phyloP scores from a whole-genome alignment of 1,284 basidiomycete genomes.

The Peniophora sp. region DNA sequence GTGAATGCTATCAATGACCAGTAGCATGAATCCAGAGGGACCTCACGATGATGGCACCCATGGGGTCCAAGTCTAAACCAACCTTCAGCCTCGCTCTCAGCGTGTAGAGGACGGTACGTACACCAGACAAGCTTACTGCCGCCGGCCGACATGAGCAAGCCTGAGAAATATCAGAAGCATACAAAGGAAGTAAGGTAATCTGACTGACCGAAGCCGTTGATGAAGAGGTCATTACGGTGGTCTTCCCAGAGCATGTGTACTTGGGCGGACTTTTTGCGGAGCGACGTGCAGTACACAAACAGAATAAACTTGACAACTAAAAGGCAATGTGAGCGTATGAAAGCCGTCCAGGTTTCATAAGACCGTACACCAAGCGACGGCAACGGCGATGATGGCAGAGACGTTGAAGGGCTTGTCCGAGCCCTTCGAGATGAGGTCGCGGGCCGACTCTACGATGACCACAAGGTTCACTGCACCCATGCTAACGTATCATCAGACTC shows the following conservation, averaged over 20 bases:
- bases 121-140: slow-evolving; percentile 86
- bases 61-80: slow-evolving; percentile 71
- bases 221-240: slow-evolving; percentile 85
- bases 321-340: neutral
- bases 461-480: slow-evolving; percentile 85
- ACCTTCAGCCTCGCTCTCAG: slow-evolving; percentile 1
- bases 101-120: slow-evolving; percentile 28
- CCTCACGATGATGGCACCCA: slow-evolving; percentile 70
- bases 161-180: slow-evolving; percentile 25
- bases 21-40: slow-evolving; percentile 1
- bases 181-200: neutral
- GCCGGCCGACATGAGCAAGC: slow-evolving; percentile 85
- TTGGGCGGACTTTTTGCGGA: slow-evolving; percentile 79
- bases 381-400: slow-evolving; percentile 77
- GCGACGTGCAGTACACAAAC: slow-evolving; percentile 81
- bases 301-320: slow-evolving; percentile 78
- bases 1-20: neutral
- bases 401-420: slow-evolving; percentile 69
- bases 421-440: slow-evolving; percentile 54
- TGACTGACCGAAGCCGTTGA: slow-evolving; percentile 65
- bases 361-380: slow-evolving; percentile 64
- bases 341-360: neutral
- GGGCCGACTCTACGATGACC: slow-evolving; percentile 78
- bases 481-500: slow-evolving; percentile 28
- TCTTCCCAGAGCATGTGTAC: slow-evolving; percentile 94